Evolutionary conservation across 345 rosid species (phyloP), one percentile per base, ranked within the genome.

Genomic region (Lumnitzera racemosa): DNA sequence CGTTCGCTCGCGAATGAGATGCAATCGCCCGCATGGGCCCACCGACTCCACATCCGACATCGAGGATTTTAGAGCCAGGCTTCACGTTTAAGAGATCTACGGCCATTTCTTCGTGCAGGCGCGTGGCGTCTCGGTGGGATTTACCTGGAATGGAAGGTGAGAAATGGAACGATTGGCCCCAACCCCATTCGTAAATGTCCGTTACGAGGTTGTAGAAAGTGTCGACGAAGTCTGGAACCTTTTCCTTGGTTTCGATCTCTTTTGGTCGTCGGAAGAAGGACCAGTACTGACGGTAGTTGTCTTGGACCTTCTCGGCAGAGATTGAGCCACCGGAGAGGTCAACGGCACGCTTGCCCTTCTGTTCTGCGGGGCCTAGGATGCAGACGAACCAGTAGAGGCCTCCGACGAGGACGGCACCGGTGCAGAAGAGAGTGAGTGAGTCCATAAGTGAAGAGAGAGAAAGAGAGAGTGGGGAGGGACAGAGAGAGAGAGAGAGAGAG

Each of bases 11-110:
- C 6, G 98, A 89, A 72, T 92, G 98, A 36, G 96, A 76, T 1
- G 96, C 97, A 24, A 92, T 92, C n/a, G 98, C 97, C 3, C 98
- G 88, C 98, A 92, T 92, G 15, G 98, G 98, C 1, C 98, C 98
- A 13, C 98, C 97, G 1, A 92, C 94, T 2, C 98, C 98, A 29
- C 98, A 92, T 5, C 98, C 98, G 0, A 80, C 98, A 77, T 92
- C 97, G 0, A 92, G 83, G 74, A 92, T 70, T 55, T 79, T 69
- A 4, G 72, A 69, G 2, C 88, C 94, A 0, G 91, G 87, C 62
- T 72, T 72, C 9, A 74, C 97, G 13, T 72, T 60, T 64, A 89
- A 84, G 51, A 89, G 88, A 76, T 87, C 96, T 2, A 81, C 96
- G 63, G 92, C 96, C 89, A 71, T 83, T 69, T 82, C 88, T 62